These are phyloP conservation scores for Nemophila menziesii DNA, from an alignment of 257 asterid species.

Conservation along the genomic window DNA sequence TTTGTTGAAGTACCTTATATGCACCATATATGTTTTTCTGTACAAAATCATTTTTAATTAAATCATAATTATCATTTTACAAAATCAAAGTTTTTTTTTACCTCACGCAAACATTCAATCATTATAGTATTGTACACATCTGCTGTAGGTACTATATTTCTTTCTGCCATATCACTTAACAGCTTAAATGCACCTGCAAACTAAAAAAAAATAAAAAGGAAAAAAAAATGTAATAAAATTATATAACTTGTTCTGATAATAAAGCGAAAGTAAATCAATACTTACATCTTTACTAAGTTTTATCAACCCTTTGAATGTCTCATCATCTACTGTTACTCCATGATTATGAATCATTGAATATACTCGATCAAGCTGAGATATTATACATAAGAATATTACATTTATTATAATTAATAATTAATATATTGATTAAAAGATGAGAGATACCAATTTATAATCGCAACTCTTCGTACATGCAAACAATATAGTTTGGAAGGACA, in stretches of 20 bases:
- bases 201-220: slow-evolving; percentile 22
- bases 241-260: no score
- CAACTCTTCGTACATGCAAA: slow-evolving; percentile 57
- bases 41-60: no score
- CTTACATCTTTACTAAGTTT: slow-evolving; percentile 63
- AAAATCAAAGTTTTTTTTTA: no score
- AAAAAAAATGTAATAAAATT: background rate
- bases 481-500: slow-evolving; percentile 45
- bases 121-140: slow-evolving; percentile 58
- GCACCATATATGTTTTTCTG: slow-evolving; percentile 63
- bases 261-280: slow-evolving; percentile 6
- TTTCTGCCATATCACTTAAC: slow-evolving; percentile 39
- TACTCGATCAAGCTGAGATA: slow-evolving; percentile 58
- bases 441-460: slow-evolving; percentile 84
- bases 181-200: slow-evolving; percentile 76
- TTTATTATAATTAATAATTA: no score
- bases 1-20: slow-evolving; percentile 50
- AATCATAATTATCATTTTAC: no score
- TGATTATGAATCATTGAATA: slow-evolving; percentile 40
- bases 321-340: slow-evolving; percentile 40
- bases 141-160: slow-evolving; percentile 41
- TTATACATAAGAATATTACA: slow-evolving; percentile 18
- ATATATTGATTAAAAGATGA: slow-evolving; percentile 14
- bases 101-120: slow-evolving; percentile 86
- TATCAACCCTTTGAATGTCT: slow-evolving; percentile 65